A percentile compares a stretch with the other conserved stretches of the same genome.
Conservation (phyloP, 2,329 filamentous ascomycete genomes). For the Akanthomyces muscarius region DNA sequence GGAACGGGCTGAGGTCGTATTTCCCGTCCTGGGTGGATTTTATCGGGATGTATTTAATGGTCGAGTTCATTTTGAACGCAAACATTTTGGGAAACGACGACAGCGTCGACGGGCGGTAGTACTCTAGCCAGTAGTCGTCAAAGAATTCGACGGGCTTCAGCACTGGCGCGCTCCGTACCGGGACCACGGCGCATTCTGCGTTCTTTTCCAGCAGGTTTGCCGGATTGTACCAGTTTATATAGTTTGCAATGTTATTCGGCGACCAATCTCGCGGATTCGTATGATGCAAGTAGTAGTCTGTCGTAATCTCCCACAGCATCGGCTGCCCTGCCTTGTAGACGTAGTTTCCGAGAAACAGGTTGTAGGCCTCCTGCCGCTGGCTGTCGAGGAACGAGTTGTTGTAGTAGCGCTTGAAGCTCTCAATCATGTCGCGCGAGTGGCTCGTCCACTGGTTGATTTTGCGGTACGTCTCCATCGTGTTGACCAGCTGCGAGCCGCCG, state of each 20-base stretch:
- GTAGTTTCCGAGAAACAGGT: conserved; percentile 94
- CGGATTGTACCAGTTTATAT: conserved; percentile 86
- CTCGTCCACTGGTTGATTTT: conserved; percentile 99
- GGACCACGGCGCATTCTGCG: conserved; percentile 21
- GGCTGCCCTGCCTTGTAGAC: conserved; percentile 82
- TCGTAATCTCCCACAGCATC: conserved; percentile 93
- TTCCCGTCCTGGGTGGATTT: conserved; percentile 67
- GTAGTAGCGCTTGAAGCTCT: conserved; percentile 98
- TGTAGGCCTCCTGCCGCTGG: conserved; percentile 97
- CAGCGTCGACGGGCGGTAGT: conserved; percentile 82
- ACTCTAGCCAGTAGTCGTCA: conserved; percentile 97
- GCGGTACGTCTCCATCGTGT: conserved; percentile 98
- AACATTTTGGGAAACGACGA: conserved; percentile 93
- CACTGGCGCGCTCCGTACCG: conserved; percentile 33
- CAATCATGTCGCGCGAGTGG: conserved; percentile 96
- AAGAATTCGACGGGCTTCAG: conserved; percentile 56
- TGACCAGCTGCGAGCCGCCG: conserved; percentile 93
- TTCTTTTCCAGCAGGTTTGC: conserved; percentile 40
- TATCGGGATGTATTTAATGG: conserved; percentile 75
- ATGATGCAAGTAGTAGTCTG: conserved; percentile 95
- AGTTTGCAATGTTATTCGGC: conserved; percentile 59
- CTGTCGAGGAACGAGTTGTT: conserved; percentile 97
- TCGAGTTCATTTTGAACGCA: conserved; percentile 86
- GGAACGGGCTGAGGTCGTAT: conserved; percentile 85
- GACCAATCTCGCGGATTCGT: conserved; percentile 73